Evolutionary conservation across 148 eudicot species (phyloP).

Genomic region (Camellia granthamiana): DNA sequence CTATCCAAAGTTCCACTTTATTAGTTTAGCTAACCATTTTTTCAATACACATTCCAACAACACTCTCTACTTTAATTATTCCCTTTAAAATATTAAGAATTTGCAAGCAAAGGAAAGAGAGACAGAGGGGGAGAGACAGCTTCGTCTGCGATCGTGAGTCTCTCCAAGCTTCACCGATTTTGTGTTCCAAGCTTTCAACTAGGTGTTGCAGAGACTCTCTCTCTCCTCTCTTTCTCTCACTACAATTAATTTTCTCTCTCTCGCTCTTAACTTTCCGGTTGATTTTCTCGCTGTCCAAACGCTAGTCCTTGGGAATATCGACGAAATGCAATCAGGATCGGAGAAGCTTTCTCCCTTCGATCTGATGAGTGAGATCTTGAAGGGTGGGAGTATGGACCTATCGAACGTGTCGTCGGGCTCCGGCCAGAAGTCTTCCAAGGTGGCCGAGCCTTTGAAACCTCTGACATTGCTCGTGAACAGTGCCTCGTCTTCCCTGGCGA

Average conservation of each 20-base stretch:
- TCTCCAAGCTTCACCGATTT: conserved; percentile 10
- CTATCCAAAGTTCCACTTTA: too few relatives aligned
- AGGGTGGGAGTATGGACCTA: conserved; percentile 39
- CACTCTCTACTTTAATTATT: too few relatives aligned
- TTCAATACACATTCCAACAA: too few relatives aligned
- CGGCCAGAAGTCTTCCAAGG: conserved; percentile 34
- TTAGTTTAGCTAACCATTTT: too few relatives aligned
- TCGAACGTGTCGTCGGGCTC: conserved; percentile 39
- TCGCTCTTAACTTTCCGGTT: background rate
- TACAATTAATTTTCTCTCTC: background rate
- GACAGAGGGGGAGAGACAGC: too few relatives aligned
- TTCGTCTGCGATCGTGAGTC: too few relatives aligned
- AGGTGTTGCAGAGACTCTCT: conserved; percentile 3
- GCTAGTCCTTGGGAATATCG: background rate
- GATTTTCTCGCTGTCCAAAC: conserved; percentile 5
- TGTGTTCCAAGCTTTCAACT: background rate
- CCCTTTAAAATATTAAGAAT: too few relatives aligned
- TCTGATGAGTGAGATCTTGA: conserved; percentile 61
- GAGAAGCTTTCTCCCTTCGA: conserved; percentile 68
- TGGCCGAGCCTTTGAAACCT: conserved; percentile 34
- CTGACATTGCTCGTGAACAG: too few relatives aligned
- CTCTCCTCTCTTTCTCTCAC: conserved; percentile 8
- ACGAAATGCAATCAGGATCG: conserved; percentile 52
- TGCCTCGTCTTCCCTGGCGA: too few relatives aligned
- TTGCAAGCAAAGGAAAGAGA: too few relatives aligned